Conservation (phyloP, 805 yeast species). For the Saccharomycodes ludwigii region DNA sequence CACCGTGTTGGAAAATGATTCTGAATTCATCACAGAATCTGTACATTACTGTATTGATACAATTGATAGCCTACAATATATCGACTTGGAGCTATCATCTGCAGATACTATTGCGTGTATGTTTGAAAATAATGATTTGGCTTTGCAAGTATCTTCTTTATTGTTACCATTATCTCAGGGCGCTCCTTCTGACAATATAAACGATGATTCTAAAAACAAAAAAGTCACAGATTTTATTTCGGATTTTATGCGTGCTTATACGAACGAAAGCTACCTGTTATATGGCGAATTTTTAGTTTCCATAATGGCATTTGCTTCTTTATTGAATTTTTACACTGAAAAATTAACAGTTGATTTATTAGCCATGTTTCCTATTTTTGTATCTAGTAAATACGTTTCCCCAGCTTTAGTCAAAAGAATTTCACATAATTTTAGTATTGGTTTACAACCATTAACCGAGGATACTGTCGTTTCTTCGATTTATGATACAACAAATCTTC, state of each 20-base stretch:
- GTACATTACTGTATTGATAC: conserved; percentile 15
- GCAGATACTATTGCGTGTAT: conserved; percentile 1
- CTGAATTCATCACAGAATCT: conserved; percentile 21
- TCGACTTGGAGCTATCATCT: conserved; percentile 6
- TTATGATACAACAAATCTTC: conserved; percentile 67
- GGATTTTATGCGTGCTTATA: conserved; percentile 38
- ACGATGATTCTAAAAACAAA: conserved; percentile 33
- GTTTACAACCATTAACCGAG: conserved; percentile 57
- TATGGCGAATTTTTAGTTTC: conserved; percentile 39
- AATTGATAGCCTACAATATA: conserved; percentile 20
- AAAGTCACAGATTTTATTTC: conserved; percentile 35
- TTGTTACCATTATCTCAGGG: conserved; percentile 20
- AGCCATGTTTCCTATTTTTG: conserved; percentile 36
- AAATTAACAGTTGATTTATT: conserved; percentile 24
- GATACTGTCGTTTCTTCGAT: conserved; percentile 76
- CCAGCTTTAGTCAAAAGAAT: conserved; percentile 36
- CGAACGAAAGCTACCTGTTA: conserved; percentile 28
- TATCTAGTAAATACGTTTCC: conserved; percentile 42
- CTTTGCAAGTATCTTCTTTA: conserved; percentile 45
- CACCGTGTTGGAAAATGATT: conserved; percentile 26
- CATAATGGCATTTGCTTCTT: conserved; percentile 43
- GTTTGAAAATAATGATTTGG: conserved; percentile 29
- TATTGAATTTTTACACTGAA: conserved; percentile 31
- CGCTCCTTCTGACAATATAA: conserved; percentile 30
- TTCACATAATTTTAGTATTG: conserved; percentile 49